Evolutionary conservation across 805 yeast genomes (phyloP).

Genomic region (Pichia ethanolica): DNA sequence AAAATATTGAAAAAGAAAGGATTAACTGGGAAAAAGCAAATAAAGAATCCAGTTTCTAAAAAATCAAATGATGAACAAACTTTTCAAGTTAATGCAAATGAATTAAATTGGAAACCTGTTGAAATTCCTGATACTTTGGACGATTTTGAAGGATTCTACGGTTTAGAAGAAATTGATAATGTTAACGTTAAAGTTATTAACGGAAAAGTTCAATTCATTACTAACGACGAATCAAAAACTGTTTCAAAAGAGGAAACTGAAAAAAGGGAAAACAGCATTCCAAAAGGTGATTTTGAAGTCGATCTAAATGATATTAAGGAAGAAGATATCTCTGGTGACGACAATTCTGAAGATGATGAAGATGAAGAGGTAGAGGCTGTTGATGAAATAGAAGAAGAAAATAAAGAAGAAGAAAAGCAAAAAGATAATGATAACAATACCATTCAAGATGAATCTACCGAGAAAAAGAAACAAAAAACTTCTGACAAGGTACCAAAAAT

Average conservation of each 20-base stretch:
- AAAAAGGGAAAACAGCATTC: slow-evolving; percentile 15
- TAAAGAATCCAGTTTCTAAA: not conserved
- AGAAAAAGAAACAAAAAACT: not conserved
- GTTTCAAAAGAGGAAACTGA: slow-evolving; percentile 18
- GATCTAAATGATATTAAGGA: slow-evolving; percentile 14
- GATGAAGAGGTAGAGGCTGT: not conserved
- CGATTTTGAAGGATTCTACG: slow-evolving; percentile 87
- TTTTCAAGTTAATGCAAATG: slow-evolving; percentile 30
- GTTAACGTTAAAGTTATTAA: slow-evolving; percentile 72
- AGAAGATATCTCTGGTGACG: slow-evolving; percentile 16
- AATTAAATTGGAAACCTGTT: slow-evolving; percentile 71
- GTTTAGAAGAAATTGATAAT: slow-evolving; percentile 90
- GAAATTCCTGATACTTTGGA: slow-evolving; percentile 76
- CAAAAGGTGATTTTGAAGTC: slow-evolving; percentile 21
- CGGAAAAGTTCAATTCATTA: slow-evolving; percentile 59
- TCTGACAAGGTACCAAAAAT: slow-evolving; percentile 3
- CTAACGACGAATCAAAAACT: slow-evolving; percentile 26
- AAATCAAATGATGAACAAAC: slow-evolving; percentile 1
- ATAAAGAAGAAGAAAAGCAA: not conserved
- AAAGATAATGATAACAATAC: slow-evolving; percentile 6
- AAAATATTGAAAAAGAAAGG: slow-evolving; percentile 14
- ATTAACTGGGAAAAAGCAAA: slow-evolving; percentile 2
- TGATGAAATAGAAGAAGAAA: not conserved
- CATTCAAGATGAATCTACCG: not conserved
- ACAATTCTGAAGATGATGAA: slow-evolving; percentile 7